Conservation (phyloP, 2,329 filamentous ascomycete genomes). For the Alternaria infectoria region DNA sequence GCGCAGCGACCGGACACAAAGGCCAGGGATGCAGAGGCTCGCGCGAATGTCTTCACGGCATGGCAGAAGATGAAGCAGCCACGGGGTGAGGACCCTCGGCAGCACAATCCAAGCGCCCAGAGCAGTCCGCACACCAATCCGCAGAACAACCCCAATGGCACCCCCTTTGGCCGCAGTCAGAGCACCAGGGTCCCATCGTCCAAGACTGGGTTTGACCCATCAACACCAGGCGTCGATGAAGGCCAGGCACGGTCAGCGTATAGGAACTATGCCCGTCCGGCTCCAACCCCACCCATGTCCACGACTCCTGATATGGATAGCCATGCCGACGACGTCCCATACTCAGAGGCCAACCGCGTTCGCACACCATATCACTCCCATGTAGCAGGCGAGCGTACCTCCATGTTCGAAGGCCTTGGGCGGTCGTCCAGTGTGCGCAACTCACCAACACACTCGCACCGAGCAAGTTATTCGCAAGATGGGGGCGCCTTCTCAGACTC, state of each 20-base stretch:
- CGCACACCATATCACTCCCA: constrained; percentile 61
- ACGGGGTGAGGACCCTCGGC: constrained; percentile 35
- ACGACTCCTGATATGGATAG: constrained; percentile 28
- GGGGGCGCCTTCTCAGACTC: constrained; percentile 40
- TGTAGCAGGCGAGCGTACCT: constrained; percentile 62
- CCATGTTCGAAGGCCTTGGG: constrained; percentile 59
- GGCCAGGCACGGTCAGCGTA: constrained; percentile 62
- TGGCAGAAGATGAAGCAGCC: constrained; percentile 58
- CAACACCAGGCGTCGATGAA: constrained; percentile 65
- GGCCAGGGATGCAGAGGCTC: constrained; percentile 47
- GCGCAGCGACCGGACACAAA: constrained; percentile 40
- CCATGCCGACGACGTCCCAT: constrained; percentile 41
- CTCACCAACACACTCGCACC: constrained; percentile 46
- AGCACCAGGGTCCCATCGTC: constrained; percentile 56
- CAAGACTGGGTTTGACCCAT: constrained; percentile 64
- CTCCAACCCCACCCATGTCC: constrained; percentile 36
- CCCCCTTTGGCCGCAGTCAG: constrained; percentile 48
- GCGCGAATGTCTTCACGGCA: constrained; percentile 55
- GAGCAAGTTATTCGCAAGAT: constrained; percentile 31
- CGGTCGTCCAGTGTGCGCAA: constrained; percentile 62
- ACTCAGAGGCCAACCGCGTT: constrained; percentile 55
- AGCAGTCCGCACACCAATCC: constrained; percentile 9
- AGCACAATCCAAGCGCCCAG: constrained; percentile 23
- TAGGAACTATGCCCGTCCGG: constrained; percentile 44
- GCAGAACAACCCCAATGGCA: constrained; percentile 43